Evolutionary conservation across 352 stramenopile genomes (phyloP), one percentile per base, ranked within the genome.

Genomic region (Globisporangium perplexum): DNA sequence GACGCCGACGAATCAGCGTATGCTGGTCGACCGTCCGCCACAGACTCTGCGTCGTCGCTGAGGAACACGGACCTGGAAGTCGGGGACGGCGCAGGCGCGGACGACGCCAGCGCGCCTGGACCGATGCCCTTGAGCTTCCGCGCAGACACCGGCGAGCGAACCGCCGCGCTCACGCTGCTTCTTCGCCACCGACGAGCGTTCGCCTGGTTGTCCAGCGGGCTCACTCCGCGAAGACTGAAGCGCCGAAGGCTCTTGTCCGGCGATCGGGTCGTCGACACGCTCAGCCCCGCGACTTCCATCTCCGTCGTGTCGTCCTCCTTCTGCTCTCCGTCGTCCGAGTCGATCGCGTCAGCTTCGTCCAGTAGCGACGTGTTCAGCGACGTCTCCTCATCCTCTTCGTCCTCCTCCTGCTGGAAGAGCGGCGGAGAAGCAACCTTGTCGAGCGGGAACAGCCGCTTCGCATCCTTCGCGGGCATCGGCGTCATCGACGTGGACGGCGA

Each of bases 401-500:
- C 78, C 47, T 86, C 77, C 0, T 57, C 50, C 11, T 45, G 36
- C 12, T 71, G 55, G 4, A 57, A 52, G 11, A 60, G 67, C 7
- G 45, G 30, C 30, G 61, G 48, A 6, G 41, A 60, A 7, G 55
- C 61, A 17, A 24, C 43, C 18, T 70, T 69, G 8, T 90, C 72
- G 28, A 88, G 62, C 0, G 83, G 82, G 55, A 87, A 95, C 61
- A 88, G 78, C 14, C 62, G 67, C 20, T 60, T 69, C 14, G 83
- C 78, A 28, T 83, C 72, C 46, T 74, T 74, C 11, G 74, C 71
- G 8, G 58, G 63, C 81, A 95, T 88, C 0, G 82, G 84, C 5
- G 84, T 95, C 82, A 95, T 93, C 2, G 82, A 91, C n/a, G 79
- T 93, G 10, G 82, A 90, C 15, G 84, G 84, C 0, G 80, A 90